Conservation (phyloP, 495 filamentous ascomycete species). For the Xylaria scruposa region DNA sequence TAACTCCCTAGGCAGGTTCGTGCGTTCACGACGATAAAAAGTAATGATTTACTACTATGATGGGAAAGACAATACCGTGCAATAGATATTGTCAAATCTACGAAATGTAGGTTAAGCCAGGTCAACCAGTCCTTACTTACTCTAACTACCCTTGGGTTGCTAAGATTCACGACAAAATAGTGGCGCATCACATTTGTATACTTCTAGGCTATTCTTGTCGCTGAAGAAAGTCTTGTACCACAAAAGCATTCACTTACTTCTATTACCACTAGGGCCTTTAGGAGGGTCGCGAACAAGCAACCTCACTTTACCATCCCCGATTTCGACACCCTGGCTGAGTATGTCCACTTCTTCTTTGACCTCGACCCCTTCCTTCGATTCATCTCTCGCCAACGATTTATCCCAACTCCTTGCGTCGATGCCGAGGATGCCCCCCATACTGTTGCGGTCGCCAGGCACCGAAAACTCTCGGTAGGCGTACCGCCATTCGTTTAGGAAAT, state of each 20-base stretch:
- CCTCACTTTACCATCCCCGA: conserved; percentile 65
- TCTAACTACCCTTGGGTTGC: not conserved
- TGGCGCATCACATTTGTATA: conserved; percentile 1
- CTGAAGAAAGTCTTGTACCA: not conserved
- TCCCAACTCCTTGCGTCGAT: conserved; percentile 93
- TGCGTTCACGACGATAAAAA: not conserved
- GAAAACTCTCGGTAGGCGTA: conserved; percentile 97
- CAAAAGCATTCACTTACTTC: conserved; percentile 43
- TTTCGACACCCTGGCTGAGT: conserved; percentile 64
- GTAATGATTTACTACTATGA: not conserved
- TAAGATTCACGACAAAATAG: not conserved
- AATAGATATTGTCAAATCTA: not conserved
- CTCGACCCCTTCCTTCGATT: conserved; percentile 54
- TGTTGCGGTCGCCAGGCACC: conserved; percentile 87
- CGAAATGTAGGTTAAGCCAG: not conserved
- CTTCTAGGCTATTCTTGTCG: conserved; percentile 1
- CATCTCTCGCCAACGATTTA: conserved; percentile 63
- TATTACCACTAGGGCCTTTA: conserved; percentile 54
- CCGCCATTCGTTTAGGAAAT: conserved; percentile 92
- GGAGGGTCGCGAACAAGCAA: conserved; percentile 63
- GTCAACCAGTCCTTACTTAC: not conserved
- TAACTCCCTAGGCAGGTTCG: not conserved
- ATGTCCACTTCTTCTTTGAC: conserved; percentile 63
- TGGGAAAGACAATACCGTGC: not conserved
- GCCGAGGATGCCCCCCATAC: conserved; percentile 91